Percentiles rank a stretch among this genome's conserved stretches.
phyloP scores from a whole-genome alignment of 2,329 filamentous ascomycete species.

The Ophiosphaerella narmari region DNA sequence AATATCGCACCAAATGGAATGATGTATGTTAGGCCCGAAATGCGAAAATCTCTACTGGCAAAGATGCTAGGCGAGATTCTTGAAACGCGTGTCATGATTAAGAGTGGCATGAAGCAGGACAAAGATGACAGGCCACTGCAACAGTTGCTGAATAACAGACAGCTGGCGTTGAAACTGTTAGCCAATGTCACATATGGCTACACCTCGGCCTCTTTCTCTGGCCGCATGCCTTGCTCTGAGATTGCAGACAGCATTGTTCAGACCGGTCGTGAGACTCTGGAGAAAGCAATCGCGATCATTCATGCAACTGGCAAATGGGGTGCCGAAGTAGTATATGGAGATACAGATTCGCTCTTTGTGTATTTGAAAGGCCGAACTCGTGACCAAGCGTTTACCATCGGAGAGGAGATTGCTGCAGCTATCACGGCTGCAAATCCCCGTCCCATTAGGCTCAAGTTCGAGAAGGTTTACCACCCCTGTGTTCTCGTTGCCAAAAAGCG shows the following conservation, averaged over 20 bases:
- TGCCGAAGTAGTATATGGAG: slow-evolving; percentile 96
- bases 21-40: slow-evolving; percentile 85
- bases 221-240: slow-evolving; percentile 96
- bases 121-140: slow-evolving; percentile 87
- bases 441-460: slow-evolving; percentile 94
- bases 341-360: slow-evolving; percentile 94
- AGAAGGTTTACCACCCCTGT: slow-evolving; percentile 97
- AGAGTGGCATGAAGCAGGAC: slow-evolving; percentile 92
- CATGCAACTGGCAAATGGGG: slow-evolving; percentile 87
- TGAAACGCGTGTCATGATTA: slow-evolving; percentile 96
- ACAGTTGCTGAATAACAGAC: slow-evolving; percentile 86
- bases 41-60: slow-evolving; percentile 87
- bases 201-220: slow-evolving; percentile 94
- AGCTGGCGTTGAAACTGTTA: slow-evolving; percentile 90
- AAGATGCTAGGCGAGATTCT: slow-evolving; percentile 97
- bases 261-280: slow-evolving; percentile 89
- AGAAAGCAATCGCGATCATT: slow-evolving; percentile 90
- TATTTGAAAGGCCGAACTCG: slow-evolving; percentile 84
- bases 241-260: slow-evolving; percentile 99
- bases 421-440: slow-evolving; percentile 89
- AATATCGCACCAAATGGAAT: slow-evolving; percentile 96
- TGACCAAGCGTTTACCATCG: slow-evolving; percentile 89
- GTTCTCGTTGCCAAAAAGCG: slow-evolving; percentile 94
- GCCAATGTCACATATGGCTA: slow-evolving; percentile 99
- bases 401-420: slow-evolving; percentile 85